Conservation (phyloP, 1,284 basidiomycete genomes). For the Boletellus sp. region DNA sequence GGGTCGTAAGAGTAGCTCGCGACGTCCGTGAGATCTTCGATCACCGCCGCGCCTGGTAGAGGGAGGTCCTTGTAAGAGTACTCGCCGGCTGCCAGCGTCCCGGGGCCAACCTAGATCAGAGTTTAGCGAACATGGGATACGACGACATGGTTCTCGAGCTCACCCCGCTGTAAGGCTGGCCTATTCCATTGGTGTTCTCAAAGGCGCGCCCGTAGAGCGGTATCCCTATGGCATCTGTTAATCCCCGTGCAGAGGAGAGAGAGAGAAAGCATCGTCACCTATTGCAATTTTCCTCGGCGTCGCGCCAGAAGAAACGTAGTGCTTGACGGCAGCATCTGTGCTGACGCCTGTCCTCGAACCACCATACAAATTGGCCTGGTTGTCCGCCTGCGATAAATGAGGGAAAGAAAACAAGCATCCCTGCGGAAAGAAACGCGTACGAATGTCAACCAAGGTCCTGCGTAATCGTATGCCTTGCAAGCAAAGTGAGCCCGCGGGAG, state of each 20-base stretch:
- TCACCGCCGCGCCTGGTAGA: slow-evolving; percentile 57
- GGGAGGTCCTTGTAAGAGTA: slow-evolving; percentile 80
- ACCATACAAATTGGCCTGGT: slow-evolving; percentile 83
- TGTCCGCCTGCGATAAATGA: slow-evolving; percentile 46
- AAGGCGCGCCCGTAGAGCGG: slow-evolving; percentile 87
- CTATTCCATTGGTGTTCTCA: slow-evolving; percentile 73
- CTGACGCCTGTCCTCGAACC: slow-evolving; percentile 57
- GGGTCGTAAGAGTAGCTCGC: slow-evolving; percentile 78
- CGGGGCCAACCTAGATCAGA: slow-evolving; percentile 61
- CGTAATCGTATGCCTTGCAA: slow-evolving; percentile 70
- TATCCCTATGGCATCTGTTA: slow-evolving; percentile 48
- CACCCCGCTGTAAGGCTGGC: slow-evolving; percentile 69
- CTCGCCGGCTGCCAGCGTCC: slow-evolving; percentile 35
- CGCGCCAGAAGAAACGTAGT: slow-evolving; percentile 68
- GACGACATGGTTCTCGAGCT: slow-evolving; percentile 15
- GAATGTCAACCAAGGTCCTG: slow-evolving; percentile 64
- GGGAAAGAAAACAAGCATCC: not conserved
- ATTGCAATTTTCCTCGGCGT: slow-evolving; percentile 72
- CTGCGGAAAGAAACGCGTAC: slow-evolving; percentile 22
- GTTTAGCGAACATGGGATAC: slow-evolving; percentile 1
- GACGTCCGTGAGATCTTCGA: slow-evolving; percentile 72
- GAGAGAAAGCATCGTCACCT: slow-evolving; percentile 42
- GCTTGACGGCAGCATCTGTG: slow-evolving; percentile 69
- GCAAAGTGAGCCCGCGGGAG: slow-evolving; percentile 5
- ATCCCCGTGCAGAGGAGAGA: not conserved